Evolutionary conservation across 2,329 filamentous ascomycete species (phyloP).

Genomic region (Trematosphaeria pertusa): DNA sequence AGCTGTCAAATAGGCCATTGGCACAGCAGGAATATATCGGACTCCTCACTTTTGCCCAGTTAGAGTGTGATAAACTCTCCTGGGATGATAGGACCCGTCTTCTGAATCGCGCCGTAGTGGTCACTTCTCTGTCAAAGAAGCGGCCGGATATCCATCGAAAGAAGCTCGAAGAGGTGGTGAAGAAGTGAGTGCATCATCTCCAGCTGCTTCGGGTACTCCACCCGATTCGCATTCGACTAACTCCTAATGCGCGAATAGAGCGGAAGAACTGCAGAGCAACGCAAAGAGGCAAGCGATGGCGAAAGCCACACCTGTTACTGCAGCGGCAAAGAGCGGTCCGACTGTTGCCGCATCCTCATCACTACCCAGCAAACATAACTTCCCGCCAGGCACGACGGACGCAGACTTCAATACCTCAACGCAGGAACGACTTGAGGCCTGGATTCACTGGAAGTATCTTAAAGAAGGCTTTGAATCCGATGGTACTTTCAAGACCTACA

Average conservation of each 20-base stretch:
- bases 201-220: too few relatives aligned
- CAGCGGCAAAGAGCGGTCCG: too few relatives aligned
- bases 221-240: too few relatives aligned
- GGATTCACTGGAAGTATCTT: slow-evolving; percentile 1
- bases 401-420: slow-evolving; percentile 2
- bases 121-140: background rate
- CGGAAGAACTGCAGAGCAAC: background rate
- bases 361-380: too few relatives aligned
- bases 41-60: background rate
- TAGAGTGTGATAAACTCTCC: background rate
- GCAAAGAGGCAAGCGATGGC: background rate
- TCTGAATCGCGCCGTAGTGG: background rate
- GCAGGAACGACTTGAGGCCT: background rate
- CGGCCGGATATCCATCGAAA: background rate
- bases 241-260: background rate
- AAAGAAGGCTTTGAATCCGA: background rate
- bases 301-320: too few relatives aligned
- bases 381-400: background rate
- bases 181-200: background rate
- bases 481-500: slow-evolving; percentile 4
- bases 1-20: background rate
- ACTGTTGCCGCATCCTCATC: too few relatives aligned
- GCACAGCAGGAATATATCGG: background rate
- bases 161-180: background rate
- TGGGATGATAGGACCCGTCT: background rate